Percentiles rank a stretch among this genome's conserved stretches.
phyloP scores from a whole-genome alignment of 352 stramenopile genomes.

The Peronospora destructor region DNA sequence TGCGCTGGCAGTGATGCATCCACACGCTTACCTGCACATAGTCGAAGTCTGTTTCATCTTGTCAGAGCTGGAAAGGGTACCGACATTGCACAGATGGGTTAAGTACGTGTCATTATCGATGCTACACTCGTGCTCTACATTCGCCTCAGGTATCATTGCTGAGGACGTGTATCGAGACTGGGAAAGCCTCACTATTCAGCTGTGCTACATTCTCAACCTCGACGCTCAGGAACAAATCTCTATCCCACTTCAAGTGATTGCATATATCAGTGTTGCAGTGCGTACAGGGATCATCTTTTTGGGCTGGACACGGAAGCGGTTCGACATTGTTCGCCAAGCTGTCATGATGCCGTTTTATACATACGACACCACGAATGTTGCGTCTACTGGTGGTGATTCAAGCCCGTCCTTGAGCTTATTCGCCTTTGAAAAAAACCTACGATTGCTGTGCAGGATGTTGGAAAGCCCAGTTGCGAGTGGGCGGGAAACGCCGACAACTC shows the following conservation, averaged over 20 bases:
- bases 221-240: conserved; percentile 49
- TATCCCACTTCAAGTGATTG: conserved; percentile 44
- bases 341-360: conserved; percentile 55
- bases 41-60: conserved; percentile 78
- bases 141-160: conserved; percentile 65
- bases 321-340: conserved; percentile 55
- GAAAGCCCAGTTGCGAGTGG: conserved; percentile 7
- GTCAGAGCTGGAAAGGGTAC: conserved; percentile 44
- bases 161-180: conserved; percentile 78
- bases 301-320: conserved; percentile 59
- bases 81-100: conserved; percentile 71
- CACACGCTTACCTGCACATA: conserved; percentile 76
- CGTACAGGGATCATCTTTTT: conserved; percentile 71
- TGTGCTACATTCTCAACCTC: conserved; percentile 71
- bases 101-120: conserved; percentile 75
- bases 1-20: conserved; percentile 69
- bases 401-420: conserved; percentile 45
- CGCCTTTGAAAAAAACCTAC: conserved; percentile 55
- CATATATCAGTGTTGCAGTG: conserved; percentile 58
- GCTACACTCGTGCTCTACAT: conserved; percentile 73
- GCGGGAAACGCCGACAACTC: conserved; percentile 16
- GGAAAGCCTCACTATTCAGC: conserved; percentile 75
- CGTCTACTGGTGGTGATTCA: conserved; percentile 1
- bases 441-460: conserved; percentile 46
- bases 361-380: conserved; percentile 10